Evolutionary conservation across 768 basidiomycete species (phyloP).

Genomic region (Boletus rubropictus): DNA sequence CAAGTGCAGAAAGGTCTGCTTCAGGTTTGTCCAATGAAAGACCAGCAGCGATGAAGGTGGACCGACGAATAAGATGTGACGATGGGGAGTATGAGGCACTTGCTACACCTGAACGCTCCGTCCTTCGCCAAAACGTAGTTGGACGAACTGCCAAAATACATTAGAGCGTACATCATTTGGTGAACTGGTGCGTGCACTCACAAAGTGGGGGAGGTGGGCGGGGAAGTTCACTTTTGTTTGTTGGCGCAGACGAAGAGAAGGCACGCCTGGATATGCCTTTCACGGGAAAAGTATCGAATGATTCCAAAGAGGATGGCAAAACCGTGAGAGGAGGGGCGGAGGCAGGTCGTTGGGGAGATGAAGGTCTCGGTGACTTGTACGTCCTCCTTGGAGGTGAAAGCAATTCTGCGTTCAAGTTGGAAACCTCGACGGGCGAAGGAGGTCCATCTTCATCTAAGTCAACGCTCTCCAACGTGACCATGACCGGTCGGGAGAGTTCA

Average conservation of each 20-base stretch:
- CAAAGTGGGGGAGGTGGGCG: slow-evolving; percentile 61
- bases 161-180: neutral
- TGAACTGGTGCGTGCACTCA: slow-evolving; percentile 32
- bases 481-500: slow-evolving; percentile 27
- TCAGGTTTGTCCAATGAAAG: slow-evolving; percentile 57
- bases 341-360: slow-evolving; percentile 11
- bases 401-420: slow-evolving; percentile 13
- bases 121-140: slow-evolving; percentile 76
- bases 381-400: slow-evolving; percentile 28
- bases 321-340: slow-evolving; percentile 22
- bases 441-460: slow-evolving; percentile 22
- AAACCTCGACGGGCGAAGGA: slow-evolving; percentile 23
- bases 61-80: slow-evolving; percentile 66
- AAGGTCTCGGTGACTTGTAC: slow-evolving; percentile 18
- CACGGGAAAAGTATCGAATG: neutral
- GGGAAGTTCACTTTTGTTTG: slow-evolving; percentile 37
- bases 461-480: slow-evolving; percentile 28
- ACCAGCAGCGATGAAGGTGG: slow-evolving; percentile 76
- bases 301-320: neutral
- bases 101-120: slow-evolving; percentile 64
- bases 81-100: slow-evolving; percentile 69
- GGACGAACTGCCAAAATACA: slow-evolving; percentile 55
- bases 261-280: slow-evolving; percentile 10
- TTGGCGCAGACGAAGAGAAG: slow-evolving; percentile 11
- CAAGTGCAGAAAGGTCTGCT: slow-evolving; percentile 55